A percentile compares a stretch with the other conserved stretches of the same genome.
These are phyloP conservation scores for Dothideomycetes sp. DNA, from an alignment of 2,329 filamentous ascomycete species.

Conservation along the genomic window DNA sequence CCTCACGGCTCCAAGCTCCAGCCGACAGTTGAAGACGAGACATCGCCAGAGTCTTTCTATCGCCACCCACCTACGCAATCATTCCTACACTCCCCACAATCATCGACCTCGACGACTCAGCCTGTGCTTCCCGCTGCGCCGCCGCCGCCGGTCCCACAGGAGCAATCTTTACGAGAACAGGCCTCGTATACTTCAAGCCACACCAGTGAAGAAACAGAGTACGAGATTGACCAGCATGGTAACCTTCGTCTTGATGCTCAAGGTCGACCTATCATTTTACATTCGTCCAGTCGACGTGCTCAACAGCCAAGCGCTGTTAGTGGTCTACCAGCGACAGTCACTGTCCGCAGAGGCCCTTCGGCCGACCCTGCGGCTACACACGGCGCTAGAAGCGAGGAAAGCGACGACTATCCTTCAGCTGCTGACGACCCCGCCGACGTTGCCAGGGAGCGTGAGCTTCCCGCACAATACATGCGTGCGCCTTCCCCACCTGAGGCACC, in stretches of 20 bases:
- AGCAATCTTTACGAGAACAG: slow-evolving; percentile 28
- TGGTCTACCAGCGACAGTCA: slow-evolving; percentile 16
- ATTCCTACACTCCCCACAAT: slow-evolving; percentile 18
- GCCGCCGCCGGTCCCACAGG: slow-evolving; percentile 5
- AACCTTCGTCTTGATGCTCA: slow-evolving; percentile 50
- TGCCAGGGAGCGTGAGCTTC: slow-evolving; percentile 35
- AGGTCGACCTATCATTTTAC: slow-evolving; percentile 48
- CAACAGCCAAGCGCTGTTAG: neutral
- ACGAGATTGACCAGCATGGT: slow-evolving; percentile 51
- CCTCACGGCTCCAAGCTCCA: neutral
- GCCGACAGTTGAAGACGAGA: too few relatives aligned
- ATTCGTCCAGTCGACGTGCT: slow-evolving; percentile 18
- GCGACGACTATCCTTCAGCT: slow-evolving; percentile 36
- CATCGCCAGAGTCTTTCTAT: slow-evolving; percentile 27
- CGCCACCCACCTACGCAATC: slow-evolving; percentile 30
- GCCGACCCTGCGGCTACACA: neutral
- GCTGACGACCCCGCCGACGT: slow-evolving; percentile 42
- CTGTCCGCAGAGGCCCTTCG: neutral
- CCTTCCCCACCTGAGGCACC: neutral
- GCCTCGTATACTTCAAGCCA: slow-evolving; percentile 31
- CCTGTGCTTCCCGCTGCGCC: slow-evolving; percentile 1
- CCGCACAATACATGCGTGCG: slow-evolving; percentile 31
- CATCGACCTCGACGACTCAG: neutral
- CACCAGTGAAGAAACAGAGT: slow-evolving; percentile 61
- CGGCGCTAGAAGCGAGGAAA: slow-evolving; percentile 25